Evolutionary conservation across 140 eudicot genomes (phyloP).

Genomic region (Stevia rebaudiana): DNA sequence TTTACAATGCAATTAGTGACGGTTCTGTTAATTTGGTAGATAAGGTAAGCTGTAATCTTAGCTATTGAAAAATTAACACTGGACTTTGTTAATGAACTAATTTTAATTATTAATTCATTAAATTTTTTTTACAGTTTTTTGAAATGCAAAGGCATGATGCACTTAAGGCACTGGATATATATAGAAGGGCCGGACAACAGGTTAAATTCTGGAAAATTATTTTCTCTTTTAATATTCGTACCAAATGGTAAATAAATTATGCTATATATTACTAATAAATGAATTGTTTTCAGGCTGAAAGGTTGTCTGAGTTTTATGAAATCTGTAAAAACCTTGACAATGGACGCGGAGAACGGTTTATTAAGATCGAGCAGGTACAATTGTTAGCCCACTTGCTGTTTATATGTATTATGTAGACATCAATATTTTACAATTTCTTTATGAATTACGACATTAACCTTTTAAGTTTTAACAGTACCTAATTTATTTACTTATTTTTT

Average conservation of each 20-base stretch:
- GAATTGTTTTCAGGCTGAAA: conserved; percentile 45
- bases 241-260: too few species aligned
- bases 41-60: conserved; percentile 34
- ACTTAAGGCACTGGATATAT: conserved; percentile 65
- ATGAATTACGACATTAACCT: too few species aligned
- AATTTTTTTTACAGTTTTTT: conserved; percentile 45
- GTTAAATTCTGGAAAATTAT: conserved; percentile 20
- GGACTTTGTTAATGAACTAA: background rate
- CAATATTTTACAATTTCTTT: background rate
- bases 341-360: conserved; percentile 47
- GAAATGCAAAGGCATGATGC: conserved; percentile 77
- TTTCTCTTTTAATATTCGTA: background rate
- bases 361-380: conserved; percentile 56
- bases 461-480: background rate
- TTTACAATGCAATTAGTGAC: conserved; percentile 59
- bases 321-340: conserved; percentile 53
- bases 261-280: conserved; percentile 11
- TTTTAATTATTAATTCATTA: conserved; percentile 9
- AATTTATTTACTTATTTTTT: conserved; percentile 7
- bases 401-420: too few species aligned
- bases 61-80: background rate
- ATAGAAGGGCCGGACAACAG: conserved; percentile 61
- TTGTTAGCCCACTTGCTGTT: background rate
- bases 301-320: conserved; percentile 61
- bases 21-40: conserved; percentile 63